A percentile compares a stretch with the other conserved stretches of the same genome.
These are phyloP conservation scores for Aspergillus affinis DNA, from an alignment of 495 filamentous ascomycete species.

Conservation along the genomic window DNA sequence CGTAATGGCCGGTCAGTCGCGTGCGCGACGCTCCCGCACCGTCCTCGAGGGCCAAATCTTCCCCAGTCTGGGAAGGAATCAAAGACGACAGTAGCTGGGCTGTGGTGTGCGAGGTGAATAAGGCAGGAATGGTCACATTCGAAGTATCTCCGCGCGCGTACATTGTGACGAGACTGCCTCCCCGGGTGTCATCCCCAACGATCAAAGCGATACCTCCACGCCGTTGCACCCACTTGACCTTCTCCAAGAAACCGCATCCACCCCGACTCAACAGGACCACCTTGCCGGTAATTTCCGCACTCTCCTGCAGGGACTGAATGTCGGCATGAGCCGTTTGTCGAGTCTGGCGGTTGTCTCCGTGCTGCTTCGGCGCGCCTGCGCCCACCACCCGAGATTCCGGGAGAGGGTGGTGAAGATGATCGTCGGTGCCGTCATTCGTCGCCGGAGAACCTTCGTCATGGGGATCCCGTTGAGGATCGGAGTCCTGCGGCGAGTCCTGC, in stretches of 20 bases:
- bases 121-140: conserved; percentile 87
- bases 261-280: conserved; percentile 87
- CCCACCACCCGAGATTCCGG: conserved; percentile 43
- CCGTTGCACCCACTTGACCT: conserved; percentile 93
- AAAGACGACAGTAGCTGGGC: conserved; percentile 91
- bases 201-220: conserved; percentile 86
- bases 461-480: conserved; percentile 21
- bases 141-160: conserved; percentile 93
- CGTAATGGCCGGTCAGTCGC: conserved; percentile 23
- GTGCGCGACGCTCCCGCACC: conserved; percentile 26
- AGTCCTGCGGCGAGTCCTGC: conserved; percentile 30
- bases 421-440: conserved; percentile 83
- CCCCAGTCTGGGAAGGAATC: conserved; percentile 66
- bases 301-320: conserved; percentile 92
- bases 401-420: conserved; percentile 77
- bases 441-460: conserved; percentile 26
- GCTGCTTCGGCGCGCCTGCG: conserved; percentile 32
- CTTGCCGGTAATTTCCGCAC: conserved; percentile 90
- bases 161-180: conserved; percentile 89
- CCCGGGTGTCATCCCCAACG: conserved; percentile 88
- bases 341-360: conserved; percentile 42
- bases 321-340: conserved; percentile 70
- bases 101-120: conserved; percentile 94
- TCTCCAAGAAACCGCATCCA: conserved; percentile 95
- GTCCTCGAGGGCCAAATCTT: conserved; percentile 55